Evolutionary conservation across 495 filamentous ascomycete genomes (phyloP).

Genomic region (Endocarpon pusillum): DNA sequence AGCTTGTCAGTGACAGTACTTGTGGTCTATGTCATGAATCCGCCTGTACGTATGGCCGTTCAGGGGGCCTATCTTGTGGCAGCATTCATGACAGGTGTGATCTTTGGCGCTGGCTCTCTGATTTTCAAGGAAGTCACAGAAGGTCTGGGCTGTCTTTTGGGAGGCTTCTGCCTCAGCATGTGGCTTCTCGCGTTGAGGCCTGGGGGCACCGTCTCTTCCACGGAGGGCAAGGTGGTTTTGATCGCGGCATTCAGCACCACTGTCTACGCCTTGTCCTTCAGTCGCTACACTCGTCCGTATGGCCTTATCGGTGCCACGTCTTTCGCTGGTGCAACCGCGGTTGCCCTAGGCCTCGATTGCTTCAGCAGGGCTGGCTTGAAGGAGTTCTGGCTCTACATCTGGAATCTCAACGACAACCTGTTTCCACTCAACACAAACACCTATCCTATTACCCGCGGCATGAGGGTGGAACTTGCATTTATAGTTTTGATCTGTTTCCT

Average conservation of each 20-base stretch:
- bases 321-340: conserved; percentile 63
- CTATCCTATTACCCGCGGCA: conserved; percentile 76
- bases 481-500: conserved; percentile 57
- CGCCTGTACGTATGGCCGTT: conserved; percentile 55
- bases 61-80: conserved; percentile 86
- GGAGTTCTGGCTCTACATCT: conserved; percentile 93
- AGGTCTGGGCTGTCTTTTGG: conserved; percentile 70
- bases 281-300: conserved; percentile 58
- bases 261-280: conserved; percentile 61
- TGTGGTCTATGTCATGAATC: conserved; percentile 79
- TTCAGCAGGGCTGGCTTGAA: conserved; percentile 78
- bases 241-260: conserved; percentile 54
- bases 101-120: conserved; percentile 59
- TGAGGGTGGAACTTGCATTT: conserved; percentile 66
- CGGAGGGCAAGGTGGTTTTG: conserved; percentile 48
- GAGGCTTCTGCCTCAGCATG: conserved; percentile 80
- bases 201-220: conserved; percentile 52
- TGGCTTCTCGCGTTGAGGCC: conserved; percentile 68
- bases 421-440: conserved; percentile 61
- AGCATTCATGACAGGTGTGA: conserved; percentile 51
- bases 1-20: conserved; percentile 64
- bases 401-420: conserved; percentile 63
- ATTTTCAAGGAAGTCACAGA: conserved; percentile 79
- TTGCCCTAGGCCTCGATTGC: conserved; percentile 77
- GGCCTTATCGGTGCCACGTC: conserved; percentile 58